Evolutionary conservation across 257 asterid species (phyloP), one percentile per base, ranked within the genome.

Genomic region (Nicotiana tabacum): DNA sequence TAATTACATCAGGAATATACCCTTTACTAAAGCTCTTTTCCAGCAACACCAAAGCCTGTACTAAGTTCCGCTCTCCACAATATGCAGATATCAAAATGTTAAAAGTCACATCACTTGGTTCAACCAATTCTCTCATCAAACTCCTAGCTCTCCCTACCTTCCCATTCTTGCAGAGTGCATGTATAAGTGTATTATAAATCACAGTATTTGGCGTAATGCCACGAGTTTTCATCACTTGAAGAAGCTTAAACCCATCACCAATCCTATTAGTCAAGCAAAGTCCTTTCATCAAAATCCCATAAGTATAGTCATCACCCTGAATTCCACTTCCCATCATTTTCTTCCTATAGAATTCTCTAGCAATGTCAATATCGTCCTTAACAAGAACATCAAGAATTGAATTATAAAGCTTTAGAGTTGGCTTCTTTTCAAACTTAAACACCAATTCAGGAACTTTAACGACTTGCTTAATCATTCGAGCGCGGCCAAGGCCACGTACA

Each of bases 261-360:
- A 96, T 93, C 78, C 98, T 87, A 87, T 93, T 96, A 37, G 99
- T 96, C 84, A 89, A 86, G 90, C 97, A 94, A 83, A 96, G 92
- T 13, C 99, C 98, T 88, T 96, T 96, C 98, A 96, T 96, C 87
- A 96, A 82, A 87, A 92, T 94, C 70, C 92, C 98, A 1, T 87
- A 91, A 77, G 99, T 94, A 87, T 93, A 96, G 70, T 89, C 94
- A 85, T 96, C 98, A 13, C 95, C 97, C 80, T 83, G 84, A 83
- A 95, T 83, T 32, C 95, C 97, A 85, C 37, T 70, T 4, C 82
- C 93, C 95, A 89, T 91, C 88, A 96, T 94, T 87, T 94, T 96
- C 89, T 62, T 91, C 91, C 97, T 84, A 32, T 91, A 96, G 85
- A 94, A 92, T 85, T 92, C 92, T 87, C 98, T 87, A 57, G 98